These are phyloP conservation scores for Linnemannia hyalina DNA, from an alignment of 192 early-diverging fungal genomes.

Conservation along the genomic window DNA sequence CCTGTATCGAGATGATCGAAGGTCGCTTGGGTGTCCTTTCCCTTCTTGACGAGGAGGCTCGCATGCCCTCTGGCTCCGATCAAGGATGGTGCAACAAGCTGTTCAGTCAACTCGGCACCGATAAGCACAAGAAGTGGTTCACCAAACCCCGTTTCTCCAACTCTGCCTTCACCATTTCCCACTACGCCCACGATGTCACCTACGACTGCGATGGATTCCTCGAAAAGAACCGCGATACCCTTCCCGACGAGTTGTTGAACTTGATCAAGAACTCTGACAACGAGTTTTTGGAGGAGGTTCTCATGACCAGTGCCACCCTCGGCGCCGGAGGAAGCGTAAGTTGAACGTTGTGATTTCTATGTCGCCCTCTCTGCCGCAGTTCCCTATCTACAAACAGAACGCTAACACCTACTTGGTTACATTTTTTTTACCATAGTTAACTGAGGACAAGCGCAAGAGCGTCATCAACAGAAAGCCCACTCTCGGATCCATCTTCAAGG, in stretches of 20 bases:
- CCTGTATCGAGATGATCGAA: conserved; percentile 99
- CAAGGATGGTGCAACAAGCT: conserved; percentile 88
- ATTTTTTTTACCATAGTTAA: conserved; percentile 28
- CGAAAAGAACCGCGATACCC: conserved; percentile 99
- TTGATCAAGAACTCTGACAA: conserved; percentile 83
- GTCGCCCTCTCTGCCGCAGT: neutral
- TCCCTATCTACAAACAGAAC: neutral
- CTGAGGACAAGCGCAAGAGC: conserved; percentile 65
- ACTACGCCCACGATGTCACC: conserved; percentile 95
- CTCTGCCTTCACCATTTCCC: conserved; percentile 90
- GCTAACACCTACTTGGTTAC: neutral
- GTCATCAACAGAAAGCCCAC: conserved; percentile 85
- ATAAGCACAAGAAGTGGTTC: conserved; percentile 81
- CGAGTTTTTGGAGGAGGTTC: conserved; percentile 85
- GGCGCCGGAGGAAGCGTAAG: conserved; percentile 56
- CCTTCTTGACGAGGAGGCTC: conserved; percentile 90
- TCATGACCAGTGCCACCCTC: conserved; percentile 58
- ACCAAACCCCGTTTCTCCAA: conserved; percentile 94
- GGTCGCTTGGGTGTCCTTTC: conserved; percentile 93
- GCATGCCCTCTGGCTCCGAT: conserved; percentile 91
- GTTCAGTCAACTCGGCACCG: conserved; percentile 83
- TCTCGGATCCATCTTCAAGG: conserved; percentile 96
- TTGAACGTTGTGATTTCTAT: neutral
- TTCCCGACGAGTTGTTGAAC: conserved; percentile 90
- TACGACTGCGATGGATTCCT: conserved; percentile 98